Evolutionary conservation across 768 basidiomycete species (phyloP).

Genomic region (Phaeotremella fagi): DNA sequence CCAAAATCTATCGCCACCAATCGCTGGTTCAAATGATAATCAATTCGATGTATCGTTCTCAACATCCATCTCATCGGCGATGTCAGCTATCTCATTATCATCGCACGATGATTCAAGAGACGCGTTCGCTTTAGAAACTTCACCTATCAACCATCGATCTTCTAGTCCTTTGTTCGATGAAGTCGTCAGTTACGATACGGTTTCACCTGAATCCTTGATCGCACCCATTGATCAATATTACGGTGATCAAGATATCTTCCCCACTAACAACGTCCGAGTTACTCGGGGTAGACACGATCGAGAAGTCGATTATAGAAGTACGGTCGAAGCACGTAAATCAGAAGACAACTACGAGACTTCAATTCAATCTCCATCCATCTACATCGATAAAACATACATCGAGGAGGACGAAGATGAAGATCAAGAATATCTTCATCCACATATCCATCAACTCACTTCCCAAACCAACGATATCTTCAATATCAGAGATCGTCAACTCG

Average conservation of each 20-base stretch:
- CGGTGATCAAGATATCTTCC: constrained; percentile 4
- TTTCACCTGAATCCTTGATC: constrained; percentile 8
- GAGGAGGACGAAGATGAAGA: neutral
- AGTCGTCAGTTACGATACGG: constrained; percentile 20
- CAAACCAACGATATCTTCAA: constrained; percentile 24
- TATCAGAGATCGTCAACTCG: constrained; percentile 39
- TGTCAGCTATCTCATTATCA: neutral
- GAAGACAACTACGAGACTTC: neutral
- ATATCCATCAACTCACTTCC: constrained; percentile 1
- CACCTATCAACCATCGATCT: constrained; percentile 2
- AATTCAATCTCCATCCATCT: neutral
- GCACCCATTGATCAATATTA: neutral
- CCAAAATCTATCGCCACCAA: neutral
- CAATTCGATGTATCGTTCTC: constrained; percentile 8
- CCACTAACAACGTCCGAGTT: neutral
- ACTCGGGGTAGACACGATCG: neutral
- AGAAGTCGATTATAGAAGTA: neutral
- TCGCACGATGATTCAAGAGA: constrained; percentile 23
- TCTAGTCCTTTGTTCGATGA: constrained; percentile 11
- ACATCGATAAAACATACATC: neutral
- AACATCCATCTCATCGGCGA: constrained; percentile 4
- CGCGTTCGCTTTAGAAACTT: constrained; percentile 30
- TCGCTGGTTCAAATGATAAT: too few relatives aligned
- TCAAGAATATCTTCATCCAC: neutral
- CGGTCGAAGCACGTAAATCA: neutral